Percentiles rank a stretch among this genome's conserved stretches.
Evolutionary conservation across 345 rosid species (phyloP).

Genomic region (Ricinus communis): DNA sequence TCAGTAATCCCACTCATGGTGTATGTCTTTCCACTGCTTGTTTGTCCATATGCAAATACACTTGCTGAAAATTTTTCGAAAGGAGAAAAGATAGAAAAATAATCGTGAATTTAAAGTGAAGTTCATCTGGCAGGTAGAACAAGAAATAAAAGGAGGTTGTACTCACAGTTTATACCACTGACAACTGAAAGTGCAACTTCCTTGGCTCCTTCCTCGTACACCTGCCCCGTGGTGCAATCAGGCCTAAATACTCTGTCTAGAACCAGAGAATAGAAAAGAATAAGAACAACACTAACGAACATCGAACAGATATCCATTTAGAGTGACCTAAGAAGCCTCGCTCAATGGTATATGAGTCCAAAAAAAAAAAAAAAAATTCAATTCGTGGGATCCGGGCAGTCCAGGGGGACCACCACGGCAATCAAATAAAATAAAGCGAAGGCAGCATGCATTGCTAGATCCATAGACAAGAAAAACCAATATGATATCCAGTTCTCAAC

Average conservation of each 20-base stretch:
- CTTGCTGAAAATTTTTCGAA: slow-evolving; percentile 57
- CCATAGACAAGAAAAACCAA: not conserved
- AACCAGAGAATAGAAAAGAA: slow-evolving; percentile 29
- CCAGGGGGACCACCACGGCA: too few relatives aligned
- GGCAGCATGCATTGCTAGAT: not conserved
- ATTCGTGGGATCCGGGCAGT: too few relatives aligned
- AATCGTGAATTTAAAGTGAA: slow-evolving; percentile 8
- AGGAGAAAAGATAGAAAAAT: not conserved
- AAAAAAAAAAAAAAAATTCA: too few relatives aligned
- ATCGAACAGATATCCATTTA: not conserved
- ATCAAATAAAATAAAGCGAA: too few relatives aligned
- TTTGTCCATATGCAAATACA: slow-evolving; percentile 97
- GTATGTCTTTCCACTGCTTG: slow-evolving; percentile 94
- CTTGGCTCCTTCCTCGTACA: slow-evolving; percentile 79
- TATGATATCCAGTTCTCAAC: not conserved
- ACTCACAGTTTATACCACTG: slow-evolving; percentile 73
- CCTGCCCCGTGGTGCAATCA: slow-evolving; percentile 66
- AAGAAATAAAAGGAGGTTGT: slow-evolving; percentile 3
- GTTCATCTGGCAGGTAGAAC: not conserved
- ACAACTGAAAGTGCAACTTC: slow-evolving; percentile 85
- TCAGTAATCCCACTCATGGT: slow-evolving; percentile 90
- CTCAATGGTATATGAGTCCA: too few relatives aligned
- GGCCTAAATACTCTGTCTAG: slow-evolving; percentile 78
- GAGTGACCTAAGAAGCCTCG: too few relatives aligned
- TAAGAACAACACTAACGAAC: not conserved